Conservation (phyloP, 352 stramenopile species). For the Blastocystis sp. region DNA sequence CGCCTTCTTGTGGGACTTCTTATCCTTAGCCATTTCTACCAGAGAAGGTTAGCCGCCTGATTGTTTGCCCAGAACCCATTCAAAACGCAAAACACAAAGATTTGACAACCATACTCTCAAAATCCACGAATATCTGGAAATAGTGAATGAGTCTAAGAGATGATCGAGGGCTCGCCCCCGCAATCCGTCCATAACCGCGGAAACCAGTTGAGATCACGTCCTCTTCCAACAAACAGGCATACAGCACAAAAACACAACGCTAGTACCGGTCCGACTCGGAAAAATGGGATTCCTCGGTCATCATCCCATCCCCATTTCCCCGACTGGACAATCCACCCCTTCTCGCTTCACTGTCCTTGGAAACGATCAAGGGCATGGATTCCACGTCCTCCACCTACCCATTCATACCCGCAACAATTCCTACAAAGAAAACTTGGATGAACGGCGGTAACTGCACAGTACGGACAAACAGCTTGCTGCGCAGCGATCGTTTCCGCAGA, state of each 20-base stretch:
- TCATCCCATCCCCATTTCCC: not conserved
- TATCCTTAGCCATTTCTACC: constrained; percentile 49
- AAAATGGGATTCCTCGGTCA: not conserved
- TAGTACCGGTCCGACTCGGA: constrained; percentile 39
- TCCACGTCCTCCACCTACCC: constrained; percentile 5
- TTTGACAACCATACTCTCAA: not conserved
- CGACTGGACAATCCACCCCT: constrained; percentile 21
- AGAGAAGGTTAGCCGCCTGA: not conserved
- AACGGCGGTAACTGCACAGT: not conserved
- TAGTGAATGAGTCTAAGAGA: not conserved
- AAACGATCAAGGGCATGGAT: not conserved
- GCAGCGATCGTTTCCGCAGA: constrained; percentile 47
- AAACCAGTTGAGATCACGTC: not conserved
- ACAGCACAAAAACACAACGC: not conserved
- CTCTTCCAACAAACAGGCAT: not conserved
- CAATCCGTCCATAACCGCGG: not conserved
- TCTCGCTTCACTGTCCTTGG: not conserved
- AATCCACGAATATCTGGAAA: not conserved
- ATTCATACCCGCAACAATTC: not conserved
- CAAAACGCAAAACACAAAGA: constrained; percentile 5
- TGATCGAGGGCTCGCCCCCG: not conserved
- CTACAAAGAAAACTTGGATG: constrained; percentile 12
- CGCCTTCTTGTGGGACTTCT: constrained; percentile 54
- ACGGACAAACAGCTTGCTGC: constrained; percentile 35
- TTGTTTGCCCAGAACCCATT: not conserved